phyloP scores from a whole-genome alignment of 2,329 filamentous ascomycete genomes.

The Diaporthe citri region DNA sequence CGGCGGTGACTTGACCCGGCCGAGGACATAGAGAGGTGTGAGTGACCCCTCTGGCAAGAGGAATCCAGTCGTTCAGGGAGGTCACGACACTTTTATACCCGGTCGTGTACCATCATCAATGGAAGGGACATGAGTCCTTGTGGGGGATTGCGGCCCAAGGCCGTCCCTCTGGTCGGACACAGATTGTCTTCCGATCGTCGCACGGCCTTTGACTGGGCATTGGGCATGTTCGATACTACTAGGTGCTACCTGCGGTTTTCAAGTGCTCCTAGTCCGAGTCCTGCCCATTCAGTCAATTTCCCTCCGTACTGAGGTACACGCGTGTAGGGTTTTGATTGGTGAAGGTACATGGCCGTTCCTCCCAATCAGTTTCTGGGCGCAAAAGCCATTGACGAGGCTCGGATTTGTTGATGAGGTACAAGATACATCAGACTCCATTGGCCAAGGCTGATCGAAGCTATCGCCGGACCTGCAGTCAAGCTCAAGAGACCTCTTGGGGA shows the following conservation, averaged over 20 bases:
- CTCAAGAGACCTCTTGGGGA: not conserved
- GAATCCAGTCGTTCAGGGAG: not conserved
- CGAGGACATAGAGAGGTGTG: slow-evolving; percentile 16
- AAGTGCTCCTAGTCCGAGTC: not conserved
- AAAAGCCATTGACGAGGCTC: not conserved
- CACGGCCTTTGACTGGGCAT: slow-evolving; percentile 33
- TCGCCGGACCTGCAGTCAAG: slow-evolving; percentile 26
- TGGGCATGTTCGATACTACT: slow-evolving; percentile 10
- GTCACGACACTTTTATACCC: slow-evolving; percentile 2
- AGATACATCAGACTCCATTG: not conserved
- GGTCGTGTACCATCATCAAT: not conserved
- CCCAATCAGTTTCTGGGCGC: not conserved
- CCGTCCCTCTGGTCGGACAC: slow-evolving; percentile 4
- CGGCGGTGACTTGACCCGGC: slow-evolving; percentile 30
- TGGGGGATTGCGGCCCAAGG: not conserved
- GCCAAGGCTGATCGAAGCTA: slow-evolving; percentile 15
- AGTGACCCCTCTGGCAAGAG: not conserved
- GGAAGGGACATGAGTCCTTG: not conserved
- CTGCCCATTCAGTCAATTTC: not conserved
- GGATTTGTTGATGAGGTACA: not conserved
- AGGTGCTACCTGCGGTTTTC: not conserved
- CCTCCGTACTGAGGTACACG: not conserved
- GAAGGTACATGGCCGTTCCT: not conserved
- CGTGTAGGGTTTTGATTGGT: not conserved
- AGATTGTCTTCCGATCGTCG: slow-evolving; percentile 36